Evolutionary conservation across 805 yeast genomes (phyloP).

Genomic region (Blastobotrys parvus): DNA sequence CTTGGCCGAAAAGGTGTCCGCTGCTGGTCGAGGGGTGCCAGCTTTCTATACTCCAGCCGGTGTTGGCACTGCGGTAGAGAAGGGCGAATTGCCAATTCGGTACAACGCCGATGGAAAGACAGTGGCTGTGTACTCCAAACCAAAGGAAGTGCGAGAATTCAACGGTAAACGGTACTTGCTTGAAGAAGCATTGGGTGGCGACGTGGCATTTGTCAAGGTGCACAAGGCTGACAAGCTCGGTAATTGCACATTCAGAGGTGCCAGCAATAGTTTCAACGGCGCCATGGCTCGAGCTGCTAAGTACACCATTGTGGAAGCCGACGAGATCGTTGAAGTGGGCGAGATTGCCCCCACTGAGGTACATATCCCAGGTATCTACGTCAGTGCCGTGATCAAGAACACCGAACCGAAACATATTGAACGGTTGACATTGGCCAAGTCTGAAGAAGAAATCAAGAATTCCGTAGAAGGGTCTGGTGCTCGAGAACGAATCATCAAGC

Average conservation of each 20-base stretch:
- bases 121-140: slow-evolving; percentile 31
- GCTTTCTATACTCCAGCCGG: slow-evolving; percentile 45
- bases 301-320: slow-evolving; percentile 43
- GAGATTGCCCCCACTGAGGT: slow-evolving; percentile 37
- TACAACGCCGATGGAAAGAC: slow-evolving; percentile 31
- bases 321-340: slow-evolving; percentile 40
- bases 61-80: slow-evolving; percentile 43
- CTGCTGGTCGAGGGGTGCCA: slow-evolving; percentile 43
- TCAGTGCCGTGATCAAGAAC: slow-evolving; percentile 34
- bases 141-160: slow-evolving; percentile 38
- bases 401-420: slow-evolving; percentile 38
- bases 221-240: slow-evolving; percentile 42
- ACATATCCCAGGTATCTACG: slow-evolving; percentile 41
- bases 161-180: slow-evolving; percentile 36
- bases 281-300: slow-evolving; percentile 39
- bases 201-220: slow-evolving; percentile 42
- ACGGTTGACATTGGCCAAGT: slow-evolving; percentile 19
- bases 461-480: slow-evolving; percentile 11
- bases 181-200: slow-evolving; percentile 39
- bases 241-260: slow-evolving; percentile 39
- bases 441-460: slow-evolving; percentile 4
- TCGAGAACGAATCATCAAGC: slow-evolving; percentile 32
- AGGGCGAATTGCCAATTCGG: slow-evolving; percentile 39
- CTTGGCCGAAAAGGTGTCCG: slow-evolving; percentile 41
- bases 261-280: slow-evolving; percentile 40